Evolutionary conservation across 768 basidiomycete genomes (phyloP), one percentile per base, ranked within the genome.

Genomic region (Suillus plorans): DNA sequence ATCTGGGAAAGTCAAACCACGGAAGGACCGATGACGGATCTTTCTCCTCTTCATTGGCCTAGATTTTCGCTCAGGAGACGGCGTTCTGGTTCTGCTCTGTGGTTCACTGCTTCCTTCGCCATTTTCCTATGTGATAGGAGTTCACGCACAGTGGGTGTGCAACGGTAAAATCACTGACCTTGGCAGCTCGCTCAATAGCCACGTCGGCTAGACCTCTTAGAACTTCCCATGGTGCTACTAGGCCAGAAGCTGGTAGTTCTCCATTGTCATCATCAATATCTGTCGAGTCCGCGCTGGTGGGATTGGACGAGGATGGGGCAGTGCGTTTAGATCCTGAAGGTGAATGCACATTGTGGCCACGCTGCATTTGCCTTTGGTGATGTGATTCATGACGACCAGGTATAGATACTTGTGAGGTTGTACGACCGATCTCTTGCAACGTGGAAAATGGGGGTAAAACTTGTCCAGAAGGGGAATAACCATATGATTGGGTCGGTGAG

Each of bases 191-290:
- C 73, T 92, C 86, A 64, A 87, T 88, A 42, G 92, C 91, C 37
- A 92, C 91, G 78, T 92, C 90, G 44, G 91, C 92, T 64, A 94
- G 77, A 56, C 90, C 89, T 67, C 91, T 82, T 60, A 94, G 80
- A 49, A 94, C 92, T 77, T 93, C 91, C 88, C 91, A 91, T 59
- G 94, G 94, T 10, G 92, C 93, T 62, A 93, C 87, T 56, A 95
- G 84, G 57, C 94, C 92, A 47, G 84, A 85, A 44, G 90, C 89
- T 1, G 94, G 93, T 16, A 95, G 77, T 73, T 90, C 93, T 20
- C 90, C 89, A 64, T 85, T 85, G 50, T 91, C 91, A 57, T 92
- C 92, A 59, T 94, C 94, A n/a, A 86, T 75, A 71, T 94, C 93
- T 44, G 92, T 91, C 1, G 92, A 92, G 75, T 94, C 88, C 13